These are phyloP conservation scores for Capsicum baccatum DNA, from an alignment of 257 asterid species.

Conservation along the genomic window DNA sequence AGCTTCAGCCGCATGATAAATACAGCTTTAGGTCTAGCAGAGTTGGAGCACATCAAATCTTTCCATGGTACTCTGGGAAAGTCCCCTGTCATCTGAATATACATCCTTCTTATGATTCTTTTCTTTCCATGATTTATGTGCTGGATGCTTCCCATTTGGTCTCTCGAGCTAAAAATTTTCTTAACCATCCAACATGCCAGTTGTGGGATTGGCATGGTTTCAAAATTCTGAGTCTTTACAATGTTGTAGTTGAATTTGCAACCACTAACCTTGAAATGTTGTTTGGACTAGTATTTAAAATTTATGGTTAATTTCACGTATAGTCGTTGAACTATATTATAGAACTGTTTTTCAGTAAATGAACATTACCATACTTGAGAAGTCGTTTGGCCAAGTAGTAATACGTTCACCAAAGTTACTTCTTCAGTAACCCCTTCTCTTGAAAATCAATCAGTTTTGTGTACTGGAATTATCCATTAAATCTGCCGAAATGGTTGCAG, in stretches of 20 bases:
- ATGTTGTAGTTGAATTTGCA: background rate
- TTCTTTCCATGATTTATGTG: too few relatives aligned
- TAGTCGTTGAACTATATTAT: background rate
- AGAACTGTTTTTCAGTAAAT: background rate
- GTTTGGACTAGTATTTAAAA: background rate
- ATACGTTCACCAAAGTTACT: slow-evolving; percentile 12
- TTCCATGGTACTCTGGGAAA: too few relatives aligned
- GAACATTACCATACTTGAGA: background rate
- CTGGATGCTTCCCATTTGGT: too few relatives aligned
- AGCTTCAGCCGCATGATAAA: too few relatives aligned
- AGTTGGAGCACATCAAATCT: too few relatives aligned
- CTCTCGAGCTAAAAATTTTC: too few relatives aligned
- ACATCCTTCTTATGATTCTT: too few relatives aligned
- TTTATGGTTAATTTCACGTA: background rate
- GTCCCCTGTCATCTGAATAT: too few relatives aligned
- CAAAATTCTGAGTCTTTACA: too few relatives aligned
- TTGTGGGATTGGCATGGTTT: too few relatives aligned
- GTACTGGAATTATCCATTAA: background rate
- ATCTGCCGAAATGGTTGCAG: slow-evolving; percentile 33
- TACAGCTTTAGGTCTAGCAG: too few relatives aligned
- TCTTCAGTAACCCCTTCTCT: background rate
- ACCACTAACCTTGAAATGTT: background rate
- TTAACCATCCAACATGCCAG: too few relatives aligned
- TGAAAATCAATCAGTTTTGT: background rate
- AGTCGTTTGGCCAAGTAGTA: background rate